These are phyloP conservation scores for Cordyceps tenuipes DNA, from an alignment of 2,329 filamentous ascomycete species.

Conservation along the genomic window DNA sequence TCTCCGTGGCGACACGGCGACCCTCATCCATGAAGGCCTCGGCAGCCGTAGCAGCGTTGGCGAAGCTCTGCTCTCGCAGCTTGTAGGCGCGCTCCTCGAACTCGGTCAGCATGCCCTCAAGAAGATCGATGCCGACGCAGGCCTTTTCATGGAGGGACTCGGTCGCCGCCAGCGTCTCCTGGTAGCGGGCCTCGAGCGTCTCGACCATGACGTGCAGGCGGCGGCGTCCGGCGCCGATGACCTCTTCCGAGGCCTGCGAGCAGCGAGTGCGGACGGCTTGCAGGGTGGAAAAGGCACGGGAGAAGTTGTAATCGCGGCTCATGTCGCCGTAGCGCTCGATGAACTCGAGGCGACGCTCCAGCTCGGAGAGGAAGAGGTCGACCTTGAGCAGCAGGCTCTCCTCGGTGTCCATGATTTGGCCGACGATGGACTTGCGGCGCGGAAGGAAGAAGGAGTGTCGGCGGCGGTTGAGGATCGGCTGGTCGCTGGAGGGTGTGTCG, in stretches of 20 bases:
- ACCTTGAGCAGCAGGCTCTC: constrained; percentile 57
- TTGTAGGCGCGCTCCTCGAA: constrained; percentile 78
- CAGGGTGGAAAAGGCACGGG: constrained; percentile 76
- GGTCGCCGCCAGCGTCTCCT: constrained; percentile 74
- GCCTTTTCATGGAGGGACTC: constrained; percentile 90
- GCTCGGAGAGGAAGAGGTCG: constrained; percentile 73
- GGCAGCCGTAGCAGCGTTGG: constrained; percentile 56
- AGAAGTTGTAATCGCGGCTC: constrained; percentile 74
- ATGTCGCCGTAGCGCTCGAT: constrained; percentile 82
- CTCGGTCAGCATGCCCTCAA: constrained; percentile 78
- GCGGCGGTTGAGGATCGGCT: constrained; percentile 20
- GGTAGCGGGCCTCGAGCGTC: constrained; percentile 79
- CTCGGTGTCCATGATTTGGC: constrained; percentile 54
- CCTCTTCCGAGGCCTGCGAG: constrained; percentile 79
- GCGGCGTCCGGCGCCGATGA: constrained; percentile 78
- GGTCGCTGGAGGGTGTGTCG: constrained; percentile 29
- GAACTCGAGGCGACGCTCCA: constrained; percentile 79
- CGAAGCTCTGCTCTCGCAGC: constrained; percentile 67
- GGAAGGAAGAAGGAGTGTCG: constrained; percentile 51
- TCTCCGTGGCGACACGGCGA: constrained; percentile 71
- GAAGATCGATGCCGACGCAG: constrained; percentile 72
- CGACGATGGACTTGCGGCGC: constrained; percentile 50
- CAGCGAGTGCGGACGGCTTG: constrained; percentile 82
- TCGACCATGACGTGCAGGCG: constrained; percentile 86
- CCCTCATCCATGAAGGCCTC: constrained; percentile 69